Percentiles rank a stretch among this genome's conserved stretches.
phyloP scores from a whole-genome alignment of 2,329 filamentous ascomycete genomes.

The Colletotrichum lini region DNA sequence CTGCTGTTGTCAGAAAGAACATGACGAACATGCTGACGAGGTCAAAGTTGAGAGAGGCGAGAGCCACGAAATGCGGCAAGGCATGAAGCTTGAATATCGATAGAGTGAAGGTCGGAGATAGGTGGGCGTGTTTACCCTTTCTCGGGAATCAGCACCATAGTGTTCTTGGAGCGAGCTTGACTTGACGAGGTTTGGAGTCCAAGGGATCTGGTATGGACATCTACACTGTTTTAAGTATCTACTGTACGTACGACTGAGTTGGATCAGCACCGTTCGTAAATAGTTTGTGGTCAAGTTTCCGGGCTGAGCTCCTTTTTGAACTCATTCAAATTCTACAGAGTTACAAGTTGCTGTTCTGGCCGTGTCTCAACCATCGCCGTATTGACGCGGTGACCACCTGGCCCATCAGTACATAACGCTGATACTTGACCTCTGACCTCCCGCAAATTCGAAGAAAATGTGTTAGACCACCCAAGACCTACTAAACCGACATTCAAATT shows the following conservation, averaged over 20 bases:
- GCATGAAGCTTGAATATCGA: neutral
- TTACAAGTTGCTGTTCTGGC: neutral
- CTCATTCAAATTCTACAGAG: neutral
- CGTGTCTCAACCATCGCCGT: too few species aligned
- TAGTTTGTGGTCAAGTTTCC: neutral
- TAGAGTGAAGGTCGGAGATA: neutral
- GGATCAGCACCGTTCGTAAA: neutral
- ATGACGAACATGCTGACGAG: neutral
- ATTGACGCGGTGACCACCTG: neutral
- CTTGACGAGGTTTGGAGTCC: neutral
- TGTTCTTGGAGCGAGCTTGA: neutral
- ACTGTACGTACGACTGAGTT: neutral
- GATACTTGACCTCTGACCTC: neutral
- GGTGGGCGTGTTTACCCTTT: neutral
- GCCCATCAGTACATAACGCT: neutral
- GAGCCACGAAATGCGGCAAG: constrained; percentile 25
- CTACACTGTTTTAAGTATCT: neutral
- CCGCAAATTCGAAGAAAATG: neutral
- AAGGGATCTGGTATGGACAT: neutral
- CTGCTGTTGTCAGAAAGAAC: too few species aligned
- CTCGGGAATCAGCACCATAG: neutral
- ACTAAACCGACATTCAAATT: constrained; percentile 1
- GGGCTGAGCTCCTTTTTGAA: neutral
- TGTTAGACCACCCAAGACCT: constrained; percentile 11
- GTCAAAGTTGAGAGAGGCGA: constrained; percentile 18